These are phyloP conservation scores for Aureobasidium sp. DNA, from an alignment of 2,329 filamentous ascomycete species.

Conservation along the genomic window DNA sequence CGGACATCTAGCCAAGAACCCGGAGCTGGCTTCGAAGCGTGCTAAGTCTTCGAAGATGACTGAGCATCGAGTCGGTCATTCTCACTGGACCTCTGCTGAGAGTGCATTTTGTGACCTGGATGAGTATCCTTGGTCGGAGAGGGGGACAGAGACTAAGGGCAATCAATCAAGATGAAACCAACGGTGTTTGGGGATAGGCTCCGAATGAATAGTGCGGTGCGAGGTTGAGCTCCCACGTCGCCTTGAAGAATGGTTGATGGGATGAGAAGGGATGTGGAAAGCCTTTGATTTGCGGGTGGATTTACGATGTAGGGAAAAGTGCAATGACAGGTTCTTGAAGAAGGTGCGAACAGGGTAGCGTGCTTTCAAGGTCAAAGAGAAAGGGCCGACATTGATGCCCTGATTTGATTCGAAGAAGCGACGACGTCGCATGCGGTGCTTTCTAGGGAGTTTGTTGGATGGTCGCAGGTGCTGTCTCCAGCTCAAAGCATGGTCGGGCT, in stretches of 20 bases:
- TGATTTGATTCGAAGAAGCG: constrained; percentile 1
- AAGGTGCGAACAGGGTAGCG: constrained; percentile 8
- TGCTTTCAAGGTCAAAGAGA: neutral
- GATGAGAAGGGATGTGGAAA: neutral
- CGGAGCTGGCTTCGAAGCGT: neutral
- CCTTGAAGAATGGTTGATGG: neutral
- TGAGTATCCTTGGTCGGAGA: neutral
- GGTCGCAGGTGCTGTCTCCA: neutral
- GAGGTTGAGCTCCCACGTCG: neutral
- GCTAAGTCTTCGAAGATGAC: neutral
- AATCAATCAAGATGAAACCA: neutral
- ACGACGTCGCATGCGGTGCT: neutral
- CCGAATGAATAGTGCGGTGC: neutral
- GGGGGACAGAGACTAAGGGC: neutral
- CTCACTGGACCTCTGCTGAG: neutral
- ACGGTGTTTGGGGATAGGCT: neutral
- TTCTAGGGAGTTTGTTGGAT: neutral
- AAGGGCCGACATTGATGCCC: neutral
- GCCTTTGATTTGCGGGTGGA: neutral
- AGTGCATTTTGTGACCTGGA: neutral
- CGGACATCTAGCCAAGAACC: neutral
- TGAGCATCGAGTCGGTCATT: neutral
- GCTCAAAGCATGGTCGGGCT: neutral
- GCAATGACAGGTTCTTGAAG: neutral
- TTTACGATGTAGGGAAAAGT: neutral